Evolutionary conservation across 108 stramenopile species (phyloP), one percentile per base, ranked within the genome.

Genomic region (Schizochytrium sp.): DNA sequence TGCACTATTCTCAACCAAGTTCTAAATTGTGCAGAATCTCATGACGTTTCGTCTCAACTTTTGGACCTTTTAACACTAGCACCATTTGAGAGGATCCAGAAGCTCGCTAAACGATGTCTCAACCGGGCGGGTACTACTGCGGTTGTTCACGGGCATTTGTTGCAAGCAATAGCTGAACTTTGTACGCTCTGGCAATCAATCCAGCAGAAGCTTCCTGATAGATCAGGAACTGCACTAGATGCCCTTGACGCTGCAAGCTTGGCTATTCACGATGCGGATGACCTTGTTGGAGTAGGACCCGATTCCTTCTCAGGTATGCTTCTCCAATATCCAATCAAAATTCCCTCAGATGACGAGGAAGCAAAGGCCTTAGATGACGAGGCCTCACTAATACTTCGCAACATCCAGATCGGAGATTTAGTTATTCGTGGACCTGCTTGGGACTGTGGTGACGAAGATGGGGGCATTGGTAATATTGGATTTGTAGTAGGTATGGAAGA

Each of bases 241-340:
- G 19, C 19, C 19, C 59, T 60, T 17, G 76, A 83, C 47, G 28
- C 40, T 83, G 53, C 76, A 5, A 83, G 76, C 47, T 10, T 17
- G 50, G 76, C 76, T 8, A 83, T 83, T 10, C 50, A 38, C 15
- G 76, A 83, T 55, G 47, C 47, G 38, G 76, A 83, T 42, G 76
- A 83, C 47, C 47, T 83, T 38, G 28, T 83, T 42, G 76, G 76
- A 13, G 38, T 53, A 10, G 45, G 8, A 0, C 76, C 76, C 0
- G 17, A 83, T 0, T 83, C 50, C 5, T 49, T 83, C 76, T 83
- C 76, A 1, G 76, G 76, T 1, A 17, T 5, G 12, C 5, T 83
- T n/a, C 13, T 55, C 5, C 76, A 83, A 40, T 83, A 83, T 55
- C 76, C 76, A 53, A 83, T 83, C 76, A 55, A 83, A 28, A 5